Evolutionary conservation across 371 early-diverging fungal genomes (phyloP), one percentile per base, ranked within the genome.

Genomic region (Amoeboaphelidium protococcarum): DNA sequence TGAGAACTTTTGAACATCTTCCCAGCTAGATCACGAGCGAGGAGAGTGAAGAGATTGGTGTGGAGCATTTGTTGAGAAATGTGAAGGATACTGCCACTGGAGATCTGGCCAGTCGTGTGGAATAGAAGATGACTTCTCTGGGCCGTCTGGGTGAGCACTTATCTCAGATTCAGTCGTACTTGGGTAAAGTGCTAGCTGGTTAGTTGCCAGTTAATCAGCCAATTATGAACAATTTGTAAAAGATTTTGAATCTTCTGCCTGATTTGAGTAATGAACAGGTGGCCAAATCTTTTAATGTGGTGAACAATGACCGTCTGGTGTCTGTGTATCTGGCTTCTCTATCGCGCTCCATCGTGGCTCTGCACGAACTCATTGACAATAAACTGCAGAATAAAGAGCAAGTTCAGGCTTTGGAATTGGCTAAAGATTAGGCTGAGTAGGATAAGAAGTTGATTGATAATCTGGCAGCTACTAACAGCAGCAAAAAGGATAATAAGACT

Each of bases 41-140:
- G 57, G 98, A 99, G 67, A 86, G 98, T 6, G 99, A 99, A 65
- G 99, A 98, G 63, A 95, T 99, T 54, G 99, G 99, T 48, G 98
- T 99, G 1, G 99, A 98, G 60, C 98, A 98, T 58, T 69, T 99
- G 53, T 68, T 99, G 48, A 77, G 97, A 50, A 98, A 97, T 59
- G 87, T 98, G 55, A 91, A 90, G 63, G 96, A 91, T 61, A 87
- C 76, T 49, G 78, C 86, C 20, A 80, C 82, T n/a, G 89, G 92
- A 13, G 80, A 88, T 21, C 64, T 95, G 44, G 80, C 89, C 0
- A 83, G 80, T 21, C 76, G 82, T 26, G 75, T 95, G 42, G 74
- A 73, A 4, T 69, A 76, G 55, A 90, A 91, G 62, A 62, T 92
- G 50, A 70, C 79, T 24, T 88, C 89, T 1, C 60, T 92, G 53